Evolutionary conservation across 345 rosid genomes (phyloP).

Genomic region (Citrus inodora): DNA sequence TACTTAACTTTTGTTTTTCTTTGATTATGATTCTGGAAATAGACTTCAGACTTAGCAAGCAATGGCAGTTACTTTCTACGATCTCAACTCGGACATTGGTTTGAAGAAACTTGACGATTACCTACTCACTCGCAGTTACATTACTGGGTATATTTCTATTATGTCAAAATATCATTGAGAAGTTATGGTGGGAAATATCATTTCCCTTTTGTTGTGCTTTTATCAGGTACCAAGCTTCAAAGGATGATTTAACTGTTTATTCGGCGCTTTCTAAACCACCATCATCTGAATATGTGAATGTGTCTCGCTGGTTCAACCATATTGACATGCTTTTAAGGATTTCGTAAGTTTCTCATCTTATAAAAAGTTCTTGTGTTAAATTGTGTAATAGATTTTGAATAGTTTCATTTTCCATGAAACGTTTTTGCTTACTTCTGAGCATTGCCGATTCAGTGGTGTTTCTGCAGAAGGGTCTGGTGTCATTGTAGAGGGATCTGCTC

Average conservation of each 20-base stretch:
- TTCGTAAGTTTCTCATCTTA: constrained; percentile 53
- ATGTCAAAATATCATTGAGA: no score
- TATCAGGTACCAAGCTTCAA: constrained; percentile 84
- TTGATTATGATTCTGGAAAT: neutral
- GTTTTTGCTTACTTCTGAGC: no score
- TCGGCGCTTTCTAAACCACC: constrained; percentile 55
- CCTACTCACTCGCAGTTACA: constrained; percentile 84
- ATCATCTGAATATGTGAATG: constrained; percentile 60
- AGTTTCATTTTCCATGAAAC: neutral
- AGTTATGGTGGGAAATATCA: no score
- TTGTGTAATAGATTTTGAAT: neutral
- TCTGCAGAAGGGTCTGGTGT: constrained; percentile 83
- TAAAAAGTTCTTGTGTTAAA: no score
- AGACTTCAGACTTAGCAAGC: neutral
- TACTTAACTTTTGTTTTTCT: neutral
- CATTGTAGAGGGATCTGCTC: constrained; percentile 55
- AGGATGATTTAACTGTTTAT: constrained; percentile 73
- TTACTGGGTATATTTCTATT: constrained; percentile 53
- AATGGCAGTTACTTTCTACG: constrained; percentile 61
- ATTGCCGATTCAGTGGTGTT: constrained; percentile 52
- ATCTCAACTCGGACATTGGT: constrained; percentile 53
- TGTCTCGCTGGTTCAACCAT: constrained; percentile 75
- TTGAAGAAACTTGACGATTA: constrained; percentile 79
- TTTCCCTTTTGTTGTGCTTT: neutral
- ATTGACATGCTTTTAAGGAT: constrained; percentile 84